A percentile compares a stretch with the other conserved stretches of the same genome.
phyloP scores from a whole-genome alignment of 1,284 basidiomycete species.

The Austroboletus niveus region DNA sequence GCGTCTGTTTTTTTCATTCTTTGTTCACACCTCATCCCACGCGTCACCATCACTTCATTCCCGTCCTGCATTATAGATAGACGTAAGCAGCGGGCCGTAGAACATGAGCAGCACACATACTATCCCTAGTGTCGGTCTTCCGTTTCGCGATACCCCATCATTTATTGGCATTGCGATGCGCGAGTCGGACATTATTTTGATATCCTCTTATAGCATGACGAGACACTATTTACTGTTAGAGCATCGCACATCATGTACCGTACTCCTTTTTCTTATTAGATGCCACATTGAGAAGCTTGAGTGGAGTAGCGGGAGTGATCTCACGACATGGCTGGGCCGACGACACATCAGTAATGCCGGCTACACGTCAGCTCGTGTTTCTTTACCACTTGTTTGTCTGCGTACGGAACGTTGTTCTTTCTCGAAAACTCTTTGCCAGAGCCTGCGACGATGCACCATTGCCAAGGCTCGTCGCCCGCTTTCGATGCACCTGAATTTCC shows the following conservation, averaged over 20 bases:
- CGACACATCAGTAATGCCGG: background rate
- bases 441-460: conserved; percentile 28
- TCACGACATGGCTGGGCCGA: conserved; percentile 18
- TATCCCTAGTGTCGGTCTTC: conserved; percentile 44
- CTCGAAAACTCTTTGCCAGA: conserved; percentile 5
- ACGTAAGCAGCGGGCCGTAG: conserved; percentile 43
- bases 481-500: conserved; percentile 64
- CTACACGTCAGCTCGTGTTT: conserved; percentile 28
- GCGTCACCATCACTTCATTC: conserved; percentile 32
- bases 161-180: conserved; percentile 51
- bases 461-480: conserved; percentile 49
- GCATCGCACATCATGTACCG: conserved; percentile 60
- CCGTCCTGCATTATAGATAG: conserved; percentile 40
- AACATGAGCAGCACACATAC: conserved; percentile 45
- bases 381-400: conserved; percentile 10
- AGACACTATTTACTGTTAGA: conserved; percentile 59
- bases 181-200: conserved; percentile 48
- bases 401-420: conserved; percentile 4
- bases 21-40: conserved; percentile 16
- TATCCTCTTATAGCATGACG: conserved; percentile 53
- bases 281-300: conserved; percentile 14
- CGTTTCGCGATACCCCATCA: conserved; percentile 54
- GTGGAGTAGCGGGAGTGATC: conserved; percentile 4
- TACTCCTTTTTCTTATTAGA: conserved; percentile 37
- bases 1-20: conserved; percentile 20